phyloP scores from a whole-genome alignment of 306 rosid species.

The Cucurbita ficifolia region DNA sequence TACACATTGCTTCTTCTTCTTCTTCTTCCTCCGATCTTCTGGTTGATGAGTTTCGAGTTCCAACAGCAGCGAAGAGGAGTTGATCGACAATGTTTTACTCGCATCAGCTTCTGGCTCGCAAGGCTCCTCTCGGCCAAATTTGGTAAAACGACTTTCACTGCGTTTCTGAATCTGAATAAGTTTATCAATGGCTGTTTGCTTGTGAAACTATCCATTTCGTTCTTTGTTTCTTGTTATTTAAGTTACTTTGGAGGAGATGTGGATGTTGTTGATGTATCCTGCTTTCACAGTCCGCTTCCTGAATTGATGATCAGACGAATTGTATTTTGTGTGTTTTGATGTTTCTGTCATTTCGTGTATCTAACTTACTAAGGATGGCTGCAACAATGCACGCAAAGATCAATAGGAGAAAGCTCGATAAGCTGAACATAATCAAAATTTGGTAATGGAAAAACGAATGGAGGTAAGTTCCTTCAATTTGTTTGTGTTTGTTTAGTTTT shows the following conservation, averaged over 20 bases:
- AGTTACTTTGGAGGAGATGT: neutral
- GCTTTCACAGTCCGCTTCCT: too few species aligned
- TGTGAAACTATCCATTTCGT: neutral
- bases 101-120: slow-evolving; percentile 74
- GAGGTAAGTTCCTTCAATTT: neutral
- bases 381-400: slow-evolving; percentile 51
- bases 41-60: neutral
- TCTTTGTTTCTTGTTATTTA: neutral
- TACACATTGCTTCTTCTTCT: neutral
- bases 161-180: neutral
- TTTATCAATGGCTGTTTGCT: too few species aligned
- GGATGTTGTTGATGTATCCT: neutral
- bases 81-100: slow-evolving; percentile 54
- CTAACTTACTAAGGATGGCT: slow-evolving; percentile 28
- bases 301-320: neutral
- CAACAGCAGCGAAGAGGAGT: neutral
- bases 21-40: neutral
- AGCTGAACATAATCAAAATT: slow-evolving; percentile 54
- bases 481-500: neutral
- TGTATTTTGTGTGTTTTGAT: neutral
- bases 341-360: neutral
- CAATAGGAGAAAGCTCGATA: slow-evolving; percentile 52
- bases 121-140: slow-evolving; percentile 75
- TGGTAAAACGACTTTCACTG: slow-evolving; percentile 24
- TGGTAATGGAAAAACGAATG: slow-evolving; percentile 23